phyloP scores from a whole-genome alignment of 2,329 filamentous ascomycete species.

The Nakataea oryzae region DNA sequence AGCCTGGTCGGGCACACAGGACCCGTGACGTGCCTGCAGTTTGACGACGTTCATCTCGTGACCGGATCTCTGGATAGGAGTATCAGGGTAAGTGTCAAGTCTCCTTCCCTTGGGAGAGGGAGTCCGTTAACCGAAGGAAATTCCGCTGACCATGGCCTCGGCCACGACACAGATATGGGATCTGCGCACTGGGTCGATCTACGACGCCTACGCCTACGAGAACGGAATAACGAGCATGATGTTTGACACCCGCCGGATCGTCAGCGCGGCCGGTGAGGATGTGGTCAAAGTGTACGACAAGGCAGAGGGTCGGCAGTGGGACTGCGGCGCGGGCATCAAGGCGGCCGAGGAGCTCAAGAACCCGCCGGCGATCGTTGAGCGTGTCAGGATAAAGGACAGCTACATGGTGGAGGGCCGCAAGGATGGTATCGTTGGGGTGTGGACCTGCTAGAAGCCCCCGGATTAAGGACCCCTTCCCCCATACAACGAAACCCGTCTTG shows the following conservation, averaged over 20 bases:
- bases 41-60: slow-evolving; percentile 90
- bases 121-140: neutral
- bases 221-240: slow-evolving; percentile 90
- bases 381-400: slow-evolving; percentile 83
- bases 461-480: neutral
- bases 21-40: slow-evolving; percentile 87
- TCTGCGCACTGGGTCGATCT: slow-evolving; percentile 87
- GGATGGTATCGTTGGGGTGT: slow-evolving; percentile 83
- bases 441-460: slow-evolving; percentile 51
- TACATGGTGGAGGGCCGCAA: slow-evolving; percentile 85
- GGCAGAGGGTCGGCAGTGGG: slow-evolving; percentile 90
- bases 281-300: slow-evolving; percentile 99
- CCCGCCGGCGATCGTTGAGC: slow-evolving; percentile 60
- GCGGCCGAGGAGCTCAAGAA: slow-evolving; percentile 56
- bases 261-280: slow-evolving; percentile 79
- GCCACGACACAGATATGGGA: slow-evolving; percentile 77
- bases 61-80: slow-evolving; percentile 89
- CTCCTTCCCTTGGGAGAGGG: neutral
- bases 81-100: slow-evolving; percentile 62
- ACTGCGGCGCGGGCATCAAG: slow-evolving; percentile 75
- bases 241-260: slow-evolving; percentile 87
- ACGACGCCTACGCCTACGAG: slow-evolving; percentile 94
- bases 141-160: neutral
- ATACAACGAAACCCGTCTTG: neutral
- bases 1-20: slow-evolving; percentile 94